phyloP scores from a whole-genome alignment of 2,329 filamentous ascomycete species.

The Fusarium sterilihyphosum region DNA sequence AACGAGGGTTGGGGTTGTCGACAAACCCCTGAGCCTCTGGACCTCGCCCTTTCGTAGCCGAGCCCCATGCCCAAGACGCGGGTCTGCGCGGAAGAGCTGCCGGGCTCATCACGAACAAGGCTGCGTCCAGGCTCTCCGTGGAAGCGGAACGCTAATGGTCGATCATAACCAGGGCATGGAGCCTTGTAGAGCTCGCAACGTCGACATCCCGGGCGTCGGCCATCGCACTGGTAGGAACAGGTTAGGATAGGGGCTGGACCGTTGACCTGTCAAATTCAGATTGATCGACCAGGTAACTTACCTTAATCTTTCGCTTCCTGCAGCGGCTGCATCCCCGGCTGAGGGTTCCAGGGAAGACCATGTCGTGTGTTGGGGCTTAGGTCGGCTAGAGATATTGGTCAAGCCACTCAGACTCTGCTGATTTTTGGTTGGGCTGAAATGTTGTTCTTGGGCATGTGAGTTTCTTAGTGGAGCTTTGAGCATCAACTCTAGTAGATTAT shows the following conservation, averaged over 20 bases:
- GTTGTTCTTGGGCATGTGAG: background rate
- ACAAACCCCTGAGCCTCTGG: background rate
- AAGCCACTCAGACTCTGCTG: background rate
- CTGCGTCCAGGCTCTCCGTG: slow-evolving; percentile 24
- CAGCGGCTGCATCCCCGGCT: slow-evolving; percentile 27
- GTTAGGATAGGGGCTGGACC: background rate
- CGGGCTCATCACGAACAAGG: slow-evolving; percentile 4
- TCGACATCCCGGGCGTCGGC: slow-evolving; percentile 24
- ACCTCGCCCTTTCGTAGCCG: background rate
- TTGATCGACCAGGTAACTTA: background rate
- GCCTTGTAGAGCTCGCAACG: slow-evolving; percentile 30
- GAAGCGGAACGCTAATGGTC: slow-evolving; percentile 28
- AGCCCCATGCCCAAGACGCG: background rate
- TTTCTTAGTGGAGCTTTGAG: slow-evolving; percentile 5
- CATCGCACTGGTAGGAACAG: slow-evolving; percentile 17
- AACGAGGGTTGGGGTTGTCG: slow-evolving; percentile 32
- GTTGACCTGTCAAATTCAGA: background rate
- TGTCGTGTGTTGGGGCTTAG: background rate
- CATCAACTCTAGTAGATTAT: background rate
- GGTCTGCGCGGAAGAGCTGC: background rate
- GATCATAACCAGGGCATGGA: slow-evolving; percentile 31
- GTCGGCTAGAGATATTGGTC: background rate
- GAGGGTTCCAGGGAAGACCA: slow-evolving; percentile 29
- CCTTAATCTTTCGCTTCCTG: slow-evolving; percentile 30
- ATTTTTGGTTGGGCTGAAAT: background rate